Conservation (phyloP, 2,329 filamentous ascomycete genomes). For the Chrysoporthe deuterocubensis region DNA sequence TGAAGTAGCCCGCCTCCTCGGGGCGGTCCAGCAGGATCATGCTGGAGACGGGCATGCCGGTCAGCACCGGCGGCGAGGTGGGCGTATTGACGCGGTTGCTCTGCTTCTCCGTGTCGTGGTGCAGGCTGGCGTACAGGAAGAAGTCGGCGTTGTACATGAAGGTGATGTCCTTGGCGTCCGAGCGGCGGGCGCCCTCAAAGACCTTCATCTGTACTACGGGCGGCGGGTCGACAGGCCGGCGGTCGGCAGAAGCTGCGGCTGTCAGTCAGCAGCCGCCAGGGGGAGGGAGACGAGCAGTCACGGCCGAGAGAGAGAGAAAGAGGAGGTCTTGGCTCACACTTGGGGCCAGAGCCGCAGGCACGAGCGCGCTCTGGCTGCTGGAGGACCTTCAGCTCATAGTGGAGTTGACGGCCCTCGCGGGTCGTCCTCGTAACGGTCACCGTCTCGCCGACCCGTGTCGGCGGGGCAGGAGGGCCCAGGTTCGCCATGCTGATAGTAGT, state of each 20-base stretch:
- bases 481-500: slow-evolving; percentile 20
- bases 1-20: slow-evolving; percentile 81
- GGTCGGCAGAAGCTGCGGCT: slow-evolving; percentile 74
- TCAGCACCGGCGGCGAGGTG: slow-evolving; percentile 80
- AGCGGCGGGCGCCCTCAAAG: slow-evolving; percentile 70
- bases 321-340: slow-evolving; percentile 65
- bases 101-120: slow-evolving; percentile 81
- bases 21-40: slow-evolving; percentile 96
- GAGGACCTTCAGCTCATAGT: slow-evolving; percentile 82
- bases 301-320: slow-evolving; percentile 30
- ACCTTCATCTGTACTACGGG: slow-evolving; percentile 92
- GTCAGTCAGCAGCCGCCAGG: slow-evolving; percentile 24
- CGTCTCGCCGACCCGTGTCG: slow-evolving; percentile 24
- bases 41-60: slow-evolving; percentile 90
- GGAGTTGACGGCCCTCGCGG: slow-evolving; percentile 75
- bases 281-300: no score
- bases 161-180: slow-evolving; percentile 72
- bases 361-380: slow-evolving; percentile 94
- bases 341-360: slow-evolving; percentile 93
- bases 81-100: slow-evolving; percentile 73
- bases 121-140: slow-evolving; percentile 92
- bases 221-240: slow-evolving; percentile 90
- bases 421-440: slow-evolving; percentile 52
- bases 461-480: slow-evolving; percentile 25
- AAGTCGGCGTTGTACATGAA: slow-evolving; percentile 96